Evolutionary conservation across 208 protist species (phyloP).

Genomic region (Angomonas deanei): DNA sequence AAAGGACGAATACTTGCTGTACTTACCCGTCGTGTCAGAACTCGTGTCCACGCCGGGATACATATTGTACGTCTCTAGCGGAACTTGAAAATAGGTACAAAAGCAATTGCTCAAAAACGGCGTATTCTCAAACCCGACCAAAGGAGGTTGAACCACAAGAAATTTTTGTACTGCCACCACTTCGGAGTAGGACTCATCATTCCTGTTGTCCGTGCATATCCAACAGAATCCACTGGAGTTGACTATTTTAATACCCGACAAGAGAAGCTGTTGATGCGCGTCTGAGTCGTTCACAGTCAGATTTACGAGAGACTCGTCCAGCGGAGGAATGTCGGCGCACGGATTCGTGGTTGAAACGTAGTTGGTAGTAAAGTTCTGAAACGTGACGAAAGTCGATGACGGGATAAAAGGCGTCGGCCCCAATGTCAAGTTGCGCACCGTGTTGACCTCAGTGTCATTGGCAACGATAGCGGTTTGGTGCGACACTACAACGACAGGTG

Average conservation of each 20-base stretch:
- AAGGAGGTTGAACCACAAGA: background rate
- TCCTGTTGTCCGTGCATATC: background rate
- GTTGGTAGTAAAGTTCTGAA: background rate
- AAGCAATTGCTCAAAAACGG: background rate
- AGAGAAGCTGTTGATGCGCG: background rate
- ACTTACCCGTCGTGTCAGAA: too few species aligned
- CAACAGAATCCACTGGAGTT: background rate
- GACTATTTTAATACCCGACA: background rate
- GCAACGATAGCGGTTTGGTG: background rate
- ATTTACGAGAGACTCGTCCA: background rate
- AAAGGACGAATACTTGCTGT: background rate
- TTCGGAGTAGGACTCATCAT: background rate
- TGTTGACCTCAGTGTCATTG: background rate
- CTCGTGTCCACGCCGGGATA: background rate
- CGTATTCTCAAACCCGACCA: background rate
- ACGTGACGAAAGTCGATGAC: background rate
- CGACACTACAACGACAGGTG: background rate
- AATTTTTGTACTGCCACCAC: background rate
- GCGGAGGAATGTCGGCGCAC: background rate
- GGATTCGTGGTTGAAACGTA: background rate
- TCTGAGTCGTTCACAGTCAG: background rate
- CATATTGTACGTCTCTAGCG: background rate
- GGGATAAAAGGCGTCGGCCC: background rate
- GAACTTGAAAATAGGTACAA: background rate
- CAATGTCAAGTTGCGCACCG: background rate